Conservation (phyloP, 768 basidiomycete genomes). For the Piloderma croceum region DNA sequence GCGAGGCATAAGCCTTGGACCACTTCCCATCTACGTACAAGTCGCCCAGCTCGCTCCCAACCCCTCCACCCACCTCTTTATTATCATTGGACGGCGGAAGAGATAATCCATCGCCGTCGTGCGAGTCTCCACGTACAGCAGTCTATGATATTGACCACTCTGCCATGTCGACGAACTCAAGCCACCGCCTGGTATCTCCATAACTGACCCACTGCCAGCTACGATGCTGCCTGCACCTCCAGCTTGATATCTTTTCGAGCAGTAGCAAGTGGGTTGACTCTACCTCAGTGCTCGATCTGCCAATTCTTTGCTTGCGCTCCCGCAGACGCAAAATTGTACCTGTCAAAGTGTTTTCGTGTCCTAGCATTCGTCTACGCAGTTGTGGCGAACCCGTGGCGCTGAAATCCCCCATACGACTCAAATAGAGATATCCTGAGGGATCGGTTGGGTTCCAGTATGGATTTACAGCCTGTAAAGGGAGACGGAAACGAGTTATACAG, state of each 20-base stretch:
- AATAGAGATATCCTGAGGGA: slow-evolving; percentile 84
- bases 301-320: slow-evolving; percentile 31
- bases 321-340: slow-evolving; percentile 3
- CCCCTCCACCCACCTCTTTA: slow-evolving; percentile 45
- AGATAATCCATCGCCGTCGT: slow-evolving; percentile 41
- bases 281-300: slow-evolving; percentile 60
- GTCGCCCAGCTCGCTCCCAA: slow-evolving; percentile 59
- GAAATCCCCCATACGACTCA: slow-evolving; percentile 75
- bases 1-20: slow-evolving; percentile 29
- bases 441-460: slow-evolving; percentile 94
- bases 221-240: slow-evolving; percentile 39
- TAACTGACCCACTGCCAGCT: slow-evolving; percentile 36
- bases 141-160: slow-evolving; percentile 54
- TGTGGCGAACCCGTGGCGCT: slow-evolving; percentile 42
- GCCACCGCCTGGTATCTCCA: slow-evolving; percentile 1
- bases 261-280: slow-evolving; percentile 56
- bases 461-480: slow-evolving; percentile 63
- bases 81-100: slow-evolving; percentile 26
- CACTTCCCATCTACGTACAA: slow-evolving; percentile 73
- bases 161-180: slow-evolving; percentile 37
- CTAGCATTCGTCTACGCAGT: slow-evolving; percentile 28
- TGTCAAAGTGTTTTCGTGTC: slow-evolving; percentile 24
- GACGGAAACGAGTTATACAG: slow-evolving; percentile 3
- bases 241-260: no score
- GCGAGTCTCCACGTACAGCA: slow-evolving; percentile 71